Conservation (phyloP, 129 eudicot species). For the Dittrichia graveolens region DNA sequence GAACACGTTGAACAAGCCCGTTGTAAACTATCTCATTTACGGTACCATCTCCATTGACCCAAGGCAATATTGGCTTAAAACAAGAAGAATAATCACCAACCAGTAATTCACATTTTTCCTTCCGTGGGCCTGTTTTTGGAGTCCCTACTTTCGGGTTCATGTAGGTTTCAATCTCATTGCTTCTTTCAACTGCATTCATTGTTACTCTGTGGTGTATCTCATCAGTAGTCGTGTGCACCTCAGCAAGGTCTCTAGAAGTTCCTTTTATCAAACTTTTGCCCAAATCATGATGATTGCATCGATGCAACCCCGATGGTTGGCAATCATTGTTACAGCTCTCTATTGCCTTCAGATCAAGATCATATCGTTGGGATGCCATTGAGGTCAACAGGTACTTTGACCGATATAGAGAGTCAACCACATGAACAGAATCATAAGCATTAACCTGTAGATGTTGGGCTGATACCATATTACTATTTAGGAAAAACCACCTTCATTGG, state of each 20-base stretch:
- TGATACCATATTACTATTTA: too few species aligned
- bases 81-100: constrained; percentile 31
- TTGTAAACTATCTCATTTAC: constrained; percentile 66
- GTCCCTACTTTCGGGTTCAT: too few species aligned
- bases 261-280: constrained; percentile 10
- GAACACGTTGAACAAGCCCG: constrained; percentile 82
- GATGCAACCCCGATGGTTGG: constrained; percentile 30
- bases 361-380: constrained; percentile 38
- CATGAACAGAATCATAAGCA: constrained; percentile 61
- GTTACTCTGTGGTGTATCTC: constrained; percentile 34
- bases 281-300: constrained; percentile 26
- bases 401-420: constrained; percentile 75
- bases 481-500: too few species aligned
- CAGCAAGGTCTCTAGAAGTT: constrained; percentile 4
- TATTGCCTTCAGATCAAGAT: constrained; percentile 27
- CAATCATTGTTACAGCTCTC: constrained; percentile 19
- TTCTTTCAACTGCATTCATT: constrained; percentile 28
- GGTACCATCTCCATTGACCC: constrained; percentile 97
- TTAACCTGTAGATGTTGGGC: constrained; percentile 70
- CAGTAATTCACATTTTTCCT: constrained; percentile 20
- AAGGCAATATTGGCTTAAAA: constrained; percentile 75
- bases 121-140: constrained; percentile 26
- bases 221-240: constrained; percentile 8
- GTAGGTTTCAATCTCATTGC: too few species aligned
- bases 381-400: constrained; percentile 83